A percentile compares a stretch with the other conserved stretches of the same genome.
Evolutionary conservation across 2,329 filamentous ascomycete species (phyloP).

Genomic region (Plenodomus tracheiphilus): DNA sequence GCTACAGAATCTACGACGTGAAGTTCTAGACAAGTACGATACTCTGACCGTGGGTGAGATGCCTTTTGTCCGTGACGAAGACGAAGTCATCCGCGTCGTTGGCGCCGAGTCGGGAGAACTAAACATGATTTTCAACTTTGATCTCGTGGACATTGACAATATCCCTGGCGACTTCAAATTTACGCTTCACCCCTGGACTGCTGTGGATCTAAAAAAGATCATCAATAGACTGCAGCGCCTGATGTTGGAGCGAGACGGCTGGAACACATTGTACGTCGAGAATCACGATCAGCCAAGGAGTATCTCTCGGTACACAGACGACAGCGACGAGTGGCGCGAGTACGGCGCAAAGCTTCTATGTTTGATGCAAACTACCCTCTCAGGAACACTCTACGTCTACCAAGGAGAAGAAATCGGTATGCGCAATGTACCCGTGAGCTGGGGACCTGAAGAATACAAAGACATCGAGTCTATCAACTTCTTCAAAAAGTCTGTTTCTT

Average conservation of each 20-base stretch:
- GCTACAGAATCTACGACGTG: slow-evolving; percentile 64
- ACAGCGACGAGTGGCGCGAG: slow-evolving; percentile 52
- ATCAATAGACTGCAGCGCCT: slow-evolving; percentile 40
- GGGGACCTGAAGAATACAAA: slow-evolving; percentile 53
- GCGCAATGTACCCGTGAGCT: slow-evolving; percentile 50
- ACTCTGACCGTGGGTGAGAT: slow-evolving; percentile 69
- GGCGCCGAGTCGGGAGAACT: slow-evolving; percentile 55
- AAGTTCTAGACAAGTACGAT: slow-evolving; percentile 63
- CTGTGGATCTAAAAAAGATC: slow-evolving; percentile 38
- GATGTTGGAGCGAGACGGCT: slow-evolving; percentile 44
- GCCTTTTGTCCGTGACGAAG: slow-evolving; percentile 55
- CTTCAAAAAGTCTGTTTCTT: slow-evolving; percentile 44
- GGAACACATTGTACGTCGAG: slow-evolving; percentile 57
- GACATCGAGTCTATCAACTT: slow-evolving; percentile 62
- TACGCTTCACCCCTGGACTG: slow-evolving; percentile 39
- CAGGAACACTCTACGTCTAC: slow-evolving; percentile 55
- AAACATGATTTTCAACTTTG: slow-evolving; percentile 68
- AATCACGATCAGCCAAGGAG: slow-evolving; percentile 59
- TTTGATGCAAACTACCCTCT: slow-evolving; percentile 53
- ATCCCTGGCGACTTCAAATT: slow-evolving; percentile 43
- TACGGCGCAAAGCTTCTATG: slow-evolving; percentile 54
- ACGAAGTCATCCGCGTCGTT: slow-evolving; percentile 53
- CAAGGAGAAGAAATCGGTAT: slow-evolving; percentile 58
- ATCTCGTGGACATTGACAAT: slow-evolving; percentile 46
- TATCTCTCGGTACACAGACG: slow-evolving; percentile 53